Evolutionary conservation across 2,329 filamentous ascomycete species (phyloP), one percentile per base, ranked within the genome.

Genomic region (Cercospora berteroae): DNA sequence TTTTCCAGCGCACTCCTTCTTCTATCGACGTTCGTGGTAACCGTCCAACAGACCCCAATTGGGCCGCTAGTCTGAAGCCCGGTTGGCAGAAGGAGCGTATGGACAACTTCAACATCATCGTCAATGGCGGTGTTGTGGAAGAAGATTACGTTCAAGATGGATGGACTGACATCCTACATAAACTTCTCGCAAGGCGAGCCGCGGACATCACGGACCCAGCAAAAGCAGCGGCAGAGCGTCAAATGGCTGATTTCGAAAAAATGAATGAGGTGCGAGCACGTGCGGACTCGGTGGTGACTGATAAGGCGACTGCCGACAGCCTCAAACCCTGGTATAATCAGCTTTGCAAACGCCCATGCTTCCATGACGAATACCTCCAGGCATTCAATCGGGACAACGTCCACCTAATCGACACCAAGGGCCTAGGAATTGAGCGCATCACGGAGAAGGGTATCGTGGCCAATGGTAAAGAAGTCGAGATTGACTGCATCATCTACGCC

Each of bases 291-390:
- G 74, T 84, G 23, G 86, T 89, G 23, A 76, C 82, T 44, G 82
- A 89, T 70, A 76, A 77, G 12, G 76, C 75, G 1, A 85, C 83
- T 0, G 87, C 87, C 0, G 81, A 81, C 18, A 80, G 76, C 2
- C 80, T 89, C 5, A 86, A 87, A 72, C 79, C 86, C 0, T 88
- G 85, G 84, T 90, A 89, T 72, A 83, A 84, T 0, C 77, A 79
- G 0, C 88, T 84, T 81, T 90, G 88, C 79, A 90, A 90, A 75
- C 83, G 88, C 0, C 87, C 87, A 0, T 83, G 80, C 42, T 89
- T 89, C 76, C 86, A 86, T 76, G 86, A 89, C 71, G 81, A 83
- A 5, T 89, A 73, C 20, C 81, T 89, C 0, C 72, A 81, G 5
- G 71, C 83, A 0, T 90, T 89, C 81, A 90, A 90, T 77, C 75